Evolutionary conservation across 805 yeast genomes (phyloP), one percentile per base, ranked within the genome.

Genomic region (Suhomyces emberorum): DNA sequence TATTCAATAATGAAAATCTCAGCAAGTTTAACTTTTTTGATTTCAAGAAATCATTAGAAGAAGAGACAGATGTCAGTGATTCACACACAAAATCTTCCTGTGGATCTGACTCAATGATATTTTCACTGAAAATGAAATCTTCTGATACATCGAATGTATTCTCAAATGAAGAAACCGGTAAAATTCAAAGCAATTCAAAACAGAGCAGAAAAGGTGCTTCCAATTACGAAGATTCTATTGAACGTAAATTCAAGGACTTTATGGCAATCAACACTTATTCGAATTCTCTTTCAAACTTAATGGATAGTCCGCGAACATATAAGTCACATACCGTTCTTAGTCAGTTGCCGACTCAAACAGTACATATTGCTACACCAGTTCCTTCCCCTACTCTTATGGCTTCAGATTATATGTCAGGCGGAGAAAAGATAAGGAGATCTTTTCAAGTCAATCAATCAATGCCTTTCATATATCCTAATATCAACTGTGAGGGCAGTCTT

Each of bases 361-460:
- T 81, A 4, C 89, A 84, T 54, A 72, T 88, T 8, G 89, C 96
- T 0, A 87, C 96, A 0, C 96, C 95, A 0, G 84, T 83, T 1
- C 93, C 95, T 3, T 85, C 95, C 0, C 95, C 95, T 0, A 81
- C 84, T 1, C 43, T 57, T 9, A 57, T 63, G 5, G 66, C 70
- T 1, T 63, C 72, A 7, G 72, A 68, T 25, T 68, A 62, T 34
- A 65, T 68, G 72, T 44, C 67, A 8, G 74, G 74, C 1, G 74
- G 74, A 45, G 72, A 63, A 31, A 77, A 71, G 47, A 63, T 72
- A 7, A 61, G 81, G 41, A 69, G 76, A 41, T 69, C 76, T 33
- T 79, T 74, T 43, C 88, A 82, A 56, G 73, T 84, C 0, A 79
- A 81, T 52, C 78, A 77, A 53, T 71, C 77, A 2, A 77, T 74